Base-by-base conservation (phyloP, 2,329 filamentous ascomycete genomes). In the Colletotrichum noveboracense region DNA sequence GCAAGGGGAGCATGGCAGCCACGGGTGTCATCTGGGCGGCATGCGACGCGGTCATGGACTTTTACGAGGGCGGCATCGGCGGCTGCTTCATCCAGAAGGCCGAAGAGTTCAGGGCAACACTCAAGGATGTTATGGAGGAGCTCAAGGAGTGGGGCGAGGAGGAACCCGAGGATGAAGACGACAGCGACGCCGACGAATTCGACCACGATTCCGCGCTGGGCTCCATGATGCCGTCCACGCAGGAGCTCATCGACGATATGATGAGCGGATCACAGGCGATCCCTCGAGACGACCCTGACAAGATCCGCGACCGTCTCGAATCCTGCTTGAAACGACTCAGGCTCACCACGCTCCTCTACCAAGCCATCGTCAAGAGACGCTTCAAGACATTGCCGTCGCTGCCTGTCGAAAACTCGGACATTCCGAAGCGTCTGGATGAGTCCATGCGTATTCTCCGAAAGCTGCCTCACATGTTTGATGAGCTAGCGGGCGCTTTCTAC, bases 101-200 rank as follows among this genome's bases (percentile, higher is more conserved):
- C 3, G 91, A 95, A 79, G 89, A 96, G 82, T 95, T 93, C 84
- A 88, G 92, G 55, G 94, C 94, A 71, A 91, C 94, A 4, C 86
- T 98, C 28, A 91, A 94, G 79, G 96, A 98, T 85, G 94, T 95
- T 0, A 91, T 97, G 79, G 91, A 94, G 77, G 96, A 98, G 85
- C 84, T 98, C 78, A 95, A 95, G 82, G 95, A 96, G 79, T 98
- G 96, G 95, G 92, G 93, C 24, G 94, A 95, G 2, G 94, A 95
- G 79, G 90, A 91, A 12, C 89, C 90, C 0, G 92, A 92, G 1
- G 92, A 92, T 3, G 87, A 89, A 0, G 88, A 90, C 28, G 86
- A 85, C 38, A 87, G 92, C 2, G 87, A 86, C 28, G 83, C 86
- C n/a, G 87, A 83, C 7, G 82, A 81, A 21, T 79, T 82, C 24